Conservation (phyloP, 2,329 filamentous ascomycete species). For the Scleromitrula shiraiana region DNA sequence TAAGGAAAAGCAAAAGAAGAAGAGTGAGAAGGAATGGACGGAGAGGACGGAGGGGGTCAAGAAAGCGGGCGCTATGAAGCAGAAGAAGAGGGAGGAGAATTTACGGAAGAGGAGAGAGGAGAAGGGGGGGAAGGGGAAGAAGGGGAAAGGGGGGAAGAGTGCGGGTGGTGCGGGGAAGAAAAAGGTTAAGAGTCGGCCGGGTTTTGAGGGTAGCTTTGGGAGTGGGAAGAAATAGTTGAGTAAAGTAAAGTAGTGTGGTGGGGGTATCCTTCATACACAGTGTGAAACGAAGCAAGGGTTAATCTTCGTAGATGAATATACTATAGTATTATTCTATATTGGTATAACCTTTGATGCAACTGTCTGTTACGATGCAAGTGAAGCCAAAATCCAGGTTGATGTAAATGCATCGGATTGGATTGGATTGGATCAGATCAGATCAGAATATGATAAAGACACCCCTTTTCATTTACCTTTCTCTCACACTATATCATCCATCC, state of each 20-base stretch:
- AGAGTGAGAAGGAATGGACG: conserved; percentile 83
- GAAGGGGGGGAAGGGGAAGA: conserved; percentile 57
- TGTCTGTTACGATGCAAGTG: no score
- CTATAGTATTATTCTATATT: neutral
- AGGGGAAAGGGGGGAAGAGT: conserved; percentile 43
- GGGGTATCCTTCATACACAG: no score
- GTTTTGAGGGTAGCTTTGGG: conserved; percentile 47
- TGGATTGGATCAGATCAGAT: no score
- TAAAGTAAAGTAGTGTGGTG: neutral
- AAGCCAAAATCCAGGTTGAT: no score
- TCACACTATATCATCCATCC: neutral
- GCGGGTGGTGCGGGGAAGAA: conserved; percentile 40
- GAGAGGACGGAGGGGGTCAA: conserved; percentile 65
- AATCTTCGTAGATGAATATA: neutral
- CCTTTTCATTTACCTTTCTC: neutral
- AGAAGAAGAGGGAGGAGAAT: conserved; percentile 77
- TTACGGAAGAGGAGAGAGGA: conserved; percentile 66
- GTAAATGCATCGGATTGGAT: no score
- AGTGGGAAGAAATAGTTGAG: conserved; percentile 18
- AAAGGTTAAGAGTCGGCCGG: conserved; percentile 40
- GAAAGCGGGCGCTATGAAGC: conserved; percentile 68
- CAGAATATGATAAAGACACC: no score
- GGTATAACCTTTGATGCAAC: no score
- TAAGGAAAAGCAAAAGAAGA: conserved; percentile 82
- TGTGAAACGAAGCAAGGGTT: no score